Evolutionary conservation across 2,329 filamentous ascomycete species (phyloP).

Genomic region (Podosphaera fusca): DNA sequence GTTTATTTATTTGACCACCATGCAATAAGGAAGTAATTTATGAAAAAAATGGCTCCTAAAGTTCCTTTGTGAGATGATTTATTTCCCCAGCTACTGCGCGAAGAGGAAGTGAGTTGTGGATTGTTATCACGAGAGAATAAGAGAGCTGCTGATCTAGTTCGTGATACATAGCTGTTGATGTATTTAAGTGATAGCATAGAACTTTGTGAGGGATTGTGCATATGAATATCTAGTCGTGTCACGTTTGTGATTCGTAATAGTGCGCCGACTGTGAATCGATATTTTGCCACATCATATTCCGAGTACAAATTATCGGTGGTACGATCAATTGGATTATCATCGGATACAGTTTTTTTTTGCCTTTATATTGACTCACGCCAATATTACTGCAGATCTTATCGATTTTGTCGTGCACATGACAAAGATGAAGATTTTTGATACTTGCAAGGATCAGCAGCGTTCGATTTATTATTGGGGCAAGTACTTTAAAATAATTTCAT

Average conservation of each 20-base stretch:
- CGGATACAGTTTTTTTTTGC: background rate
- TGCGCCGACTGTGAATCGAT: background rate
- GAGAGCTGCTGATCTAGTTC: background rate
- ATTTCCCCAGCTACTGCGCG: background rate
- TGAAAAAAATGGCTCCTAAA: background rate
- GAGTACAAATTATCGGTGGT: background rate
- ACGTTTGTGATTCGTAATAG: background rate
- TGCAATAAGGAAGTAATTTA: background rate
- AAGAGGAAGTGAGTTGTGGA: background rate
- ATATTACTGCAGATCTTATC: no score
- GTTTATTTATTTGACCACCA: background rate
- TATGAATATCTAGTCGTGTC: background rate
- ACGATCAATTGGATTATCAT: background rate
- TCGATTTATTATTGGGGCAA: no score
- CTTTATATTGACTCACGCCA: no score
- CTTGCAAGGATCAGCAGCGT: no score
- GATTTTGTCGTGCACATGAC: no score
- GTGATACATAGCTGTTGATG: background rate
- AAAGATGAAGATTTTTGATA: no score
- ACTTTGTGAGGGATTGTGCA: background rate
- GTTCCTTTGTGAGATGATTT: background rate
- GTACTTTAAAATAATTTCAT: no score
- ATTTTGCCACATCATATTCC: background rate
- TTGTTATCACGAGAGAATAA: background rate
- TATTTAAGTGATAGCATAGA: background rate